phyloP scores from a whole-genome alignment of 352 stramenopile genomes.

The Pythium monospermum region DNA sequence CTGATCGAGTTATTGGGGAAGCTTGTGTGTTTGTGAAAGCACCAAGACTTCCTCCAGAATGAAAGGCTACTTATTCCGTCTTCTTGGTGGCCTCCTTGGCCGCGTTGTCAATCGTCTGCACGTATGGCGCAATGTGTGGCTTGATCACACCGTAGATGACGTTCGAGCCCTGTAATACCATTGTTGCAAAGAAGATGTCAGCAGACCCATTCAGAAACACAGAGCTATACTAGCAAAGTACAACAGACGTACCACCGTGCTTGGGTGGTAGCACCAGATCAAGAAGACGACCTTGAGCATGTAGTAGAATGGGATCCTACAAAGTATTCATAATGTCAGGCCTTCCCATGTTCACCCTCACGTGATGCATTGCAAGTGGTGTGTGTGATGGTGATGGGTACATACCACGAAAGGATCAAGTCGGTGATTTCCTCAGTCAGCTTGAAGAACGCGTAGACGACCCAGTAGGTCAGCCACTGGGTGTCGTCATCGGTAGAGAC shows the following conservation, averaged over 20 bases:
- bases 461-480: constrained; percentile 90
- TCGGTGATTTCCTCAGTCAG: constrained; percentile 90
- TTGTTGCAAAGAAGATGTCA: neutral
- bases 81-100: constrained; percentile 54
- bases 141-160: constrained; percentile 86
- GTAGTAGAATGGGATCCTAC: constrained; percentile 83
- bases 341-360: neutral
- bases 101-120: constrained; percentile 57
- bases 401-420: constrained; percentile 71
- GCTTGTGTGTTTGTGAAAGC: no score
- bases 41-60: no score
- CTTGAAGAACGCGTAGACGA: constrained; percentile 96
- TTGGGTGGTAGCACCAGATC: constrained; percentile 81
- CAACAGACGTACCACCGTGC: constrained; percentile 39
- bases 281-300: constrained; percentile 86
- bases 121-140: constrained; percentile 72
- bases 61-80: constrained; percentile 35
- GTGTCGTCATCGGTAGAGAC: constrained; percentile 69
- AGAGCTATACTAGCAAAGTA: neutral
- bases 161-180: constrained; percentile 45
- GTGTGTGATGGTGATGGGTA: no score
- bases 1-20: neutral
- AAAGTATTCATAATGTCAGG: neutral
- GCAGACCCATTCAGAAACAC: no score
- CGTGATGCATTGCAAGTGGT: no score